Evolutionary conservation across 345 rosid genomes (phyloP), one percentile per base, ranked within the genome.

Genomic region (Tarenaya hassleriana): DNA sequence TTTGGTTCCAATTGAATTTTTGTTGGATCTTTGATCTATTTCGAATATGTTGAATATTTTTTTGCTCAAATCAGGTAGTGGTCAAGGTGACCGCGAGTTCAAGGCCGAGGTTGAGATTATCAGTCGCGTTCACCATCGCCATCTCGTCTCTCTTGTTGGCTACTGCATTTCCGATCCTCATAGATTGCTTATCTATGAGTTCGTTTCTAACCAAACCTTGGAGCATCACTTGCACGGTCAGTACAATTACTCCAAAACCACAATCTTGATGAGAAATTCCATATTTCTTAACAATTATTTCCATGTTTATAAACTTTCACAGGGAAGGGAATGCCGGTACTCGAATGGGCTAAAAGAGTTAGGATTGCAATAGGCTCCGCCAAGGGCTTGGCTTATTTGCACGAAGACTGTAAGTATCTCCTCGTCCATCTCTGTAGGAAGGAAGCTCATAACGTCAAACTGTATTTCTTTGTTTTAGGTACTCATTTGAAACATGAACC

Each of bases 31-130:
- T n/a, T n/a, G n/a, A n/a, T n/a, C n/a, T n/a, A n/a, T n/a, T n/a
- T n/a, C n/a, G n/a, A n/a, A n/a, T n/a, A n/a, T n/a, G n/a, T n/a
- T n/a, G n/a, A n/a, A n/a, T n/a, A n/a, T n/a, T n/a, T n/a, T n/a
- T n/a, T n/a, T n/a, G n/a, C 90, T 94, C 57, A 94, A 82, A 73
- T 78, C 70, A 1, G 99, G 94, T 16, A 77, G 98, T n/a, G 95
- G 97, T 46, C 97, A 92, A 70, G 98, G 98, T 15, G 98, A 92
- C 10, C 76, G 96, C 38, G 98, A 92, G 64, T 90, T 90, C 50
- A 84, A 79, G 45, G 96, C 96, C 9, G 98, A 90, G 69, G 92
- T 90, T 33, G 98, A 92, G 73, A 92, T 85, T 51, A 92, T 92
- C 47, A 85, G 88, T 24, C 86, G 96, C 37, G 96, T 92, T 66